phyloP scores from a whole-genome alignment of 805 yeast genomes.

The Metschnikowia continentalis region DNA sequence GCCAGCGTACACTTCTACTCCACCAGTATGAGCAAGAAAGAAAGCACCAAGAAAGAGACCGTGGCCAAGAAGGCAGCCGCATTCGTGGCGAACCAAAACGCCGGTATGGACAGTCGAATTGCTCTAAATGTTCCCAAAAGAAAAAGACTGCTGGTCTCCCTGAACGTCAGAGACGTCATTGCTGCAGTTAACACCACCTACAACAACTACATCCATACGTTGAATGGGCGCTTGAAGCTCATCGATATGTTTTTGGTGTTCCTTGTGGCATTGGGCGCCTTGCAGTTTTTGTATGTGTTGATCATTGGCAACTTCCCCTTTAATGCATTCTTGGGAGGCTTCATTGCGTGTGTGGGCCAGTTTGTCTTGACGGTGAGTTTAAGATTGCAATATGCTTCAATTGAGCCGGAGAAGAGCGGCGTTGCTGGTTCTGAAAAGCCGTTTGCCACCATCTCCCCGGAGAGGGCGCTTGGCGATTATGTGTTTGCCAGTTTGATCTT shows the following conservation, averaged over 20 bases:
- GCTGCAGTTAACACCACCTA: slow-evolving; percentile 33
- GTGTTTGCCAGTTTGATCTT: slow-evolving; percentile 80
- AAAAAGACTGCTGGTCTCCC: slow-evolving; percentile 4
- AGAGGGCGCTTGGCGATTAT: slow-evolving; percentile 81
- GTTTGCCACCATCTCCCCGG: slow-evolving; percentile 27
- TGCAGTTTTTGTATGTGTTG: slow-evolving; percentile 75
- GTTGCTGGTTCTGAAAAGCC: not conserved
- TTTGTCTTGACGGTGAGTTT: slow-evolving; percentile 83
- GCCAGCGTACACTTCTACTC: slow-evolving; percentile 1
- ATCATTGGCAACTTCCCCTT: slow-evolving; percentile 90
- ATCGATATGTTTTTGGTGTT: slow-evolving; percentile 77
- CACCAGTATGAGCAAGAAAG: slow-evolving; percentile 33
- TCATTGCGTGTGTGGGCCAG: slow-evolving; percentile 89
- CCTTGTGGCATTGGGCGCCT: slow-evolving; percentile 65
- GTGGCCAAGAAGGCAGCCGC: slow-evolving; percentile 15
- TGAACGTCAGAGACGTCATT: slow-evolving; percentile 22
- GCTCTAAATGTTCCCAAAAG: slow-evolving; percentile 6
- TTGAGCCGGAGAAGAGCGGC: slow-evolving; percentile 1
- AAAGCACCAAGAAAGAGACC: slow-evolving; percentile 20
- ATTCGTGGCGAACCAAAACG: slow-evolving; percentile 12
- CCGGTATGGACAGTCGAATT: not conserved
- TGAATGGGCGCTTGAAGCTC: slow-evolving; percentile 51
- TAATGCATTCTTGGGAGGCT: slow-evolving; percentile 94
- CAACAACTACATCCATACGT: slow-evolving; percentile 28
- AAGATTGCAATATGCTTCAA: slow-evolving; percentile 58